These are phyloP conservation scores for Tylopilus vinaceipallidus DNA, from an alignment of 768 basidiomycete species.

Conservation along the genomic window DNA sequence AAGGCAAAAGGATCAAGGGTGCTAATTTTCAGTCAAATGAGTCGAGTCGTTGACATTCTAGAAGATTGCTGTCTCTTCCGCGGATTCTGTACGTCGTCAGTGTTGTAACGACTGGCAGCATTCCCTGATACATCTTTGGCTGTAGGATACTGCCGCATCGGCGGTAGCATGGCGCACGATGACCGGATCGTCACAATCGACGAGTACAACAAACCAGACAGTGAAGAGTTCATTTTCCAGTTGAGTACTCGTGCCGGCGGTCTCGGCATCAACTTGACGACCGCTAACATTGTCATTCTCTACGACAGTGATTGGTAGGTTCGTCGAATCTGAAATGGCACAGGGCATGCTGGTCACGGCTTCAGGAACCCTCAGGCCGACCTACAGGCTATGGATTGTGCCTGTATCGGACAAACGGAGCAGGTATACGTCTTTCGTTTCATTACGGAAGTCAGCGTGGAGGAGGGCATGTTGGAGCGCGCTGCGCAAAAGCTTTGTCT, in stretches of 20 bases:
- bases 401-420: conserved; percentile 90
- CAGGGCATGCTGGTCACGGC: conserved; percentile 1
- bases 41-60: conserved; percentile 92
- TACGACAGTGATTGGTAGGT: conserved; percentile 94
- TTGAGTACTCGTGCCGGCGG: conserved; percentile 97
- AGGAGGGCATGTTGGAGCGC: conserved; percentile 86
- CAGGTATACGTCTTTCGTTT: conserved; percentile 90
- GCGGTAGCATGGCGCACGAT: conserved; percentile 93
- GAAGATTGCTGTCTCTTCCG: conserved; percentile 97
- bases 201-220: conserved; percentile 93
- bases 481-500: conserved; percentile 93
- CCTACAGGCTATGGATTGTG: conserved; percentile 97
- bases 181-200: conserved; percentile 95
- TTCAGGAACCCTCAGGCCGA: conserved; percentile 97
- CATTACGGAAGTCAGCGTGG: conserved; percentile 84
- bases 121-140: conserved; percentile 1
- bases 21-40: conserved; percentile 99
- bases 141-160: conserved; percentile 93
- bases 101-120: background rate
- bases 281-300: conserved; percentile 91
- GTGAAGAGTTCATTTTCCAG: conserved; percentile 95
- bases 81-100: conserved; percentile 63
- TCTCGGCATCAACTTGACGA: conserved; percentile 93
- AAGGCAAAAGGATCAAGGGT: conserved; percentile 92
- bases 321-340: background rate